These are phyloP conservation scores for Fusarium annulatum DNA, from an alignment of 2,329 filamentous ascomycete genomes.

Conservation along the genomic window DNA sequence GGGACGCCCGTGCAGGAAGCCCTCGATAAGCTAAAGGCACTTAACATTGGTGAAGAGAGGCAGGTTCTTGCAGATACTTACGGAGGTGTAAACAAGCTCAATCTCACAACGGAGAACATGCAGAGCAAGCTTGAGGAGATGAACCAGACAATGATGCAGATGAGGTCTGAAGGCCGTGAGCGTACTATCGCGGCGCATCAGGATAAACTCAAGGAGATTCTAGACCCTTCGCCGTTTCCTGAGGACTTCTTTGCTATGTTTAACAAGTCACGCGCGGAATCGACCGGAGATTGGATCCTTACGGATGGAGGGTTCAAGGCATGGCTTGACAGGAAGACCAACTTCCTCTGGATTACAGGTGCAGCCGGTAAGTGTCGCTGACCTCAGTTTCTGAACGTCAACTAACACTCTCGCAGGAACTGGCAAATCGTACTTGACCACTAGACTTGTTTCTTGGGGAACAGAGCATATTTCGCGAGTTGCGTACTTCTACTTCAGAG, in stretches of 20 bases:
- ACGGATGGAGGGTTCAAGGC: constrained; percentile 52
- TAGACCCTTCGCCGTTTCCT: constrained; percentile 56
- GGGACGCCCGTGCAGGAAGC: constrained; percentile 55
- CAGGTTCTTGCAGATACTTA: constrained; percentile 59
- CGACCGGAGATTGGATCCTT: constrained; percentile 60
- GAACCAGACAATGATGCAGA: constrained; percentile 49
- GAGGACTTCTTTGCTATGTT: constrained; percentile 57
- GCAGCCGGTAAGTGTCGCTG: constrained; percentile 51
- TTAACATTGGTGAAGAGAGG: constrained; percentile 56
- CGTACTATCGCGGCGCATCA: constrained; percentile 48
- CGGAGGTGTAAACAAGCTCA: constrained; percentile 51
- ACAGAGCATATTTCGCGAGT: constrained; percentile 49
- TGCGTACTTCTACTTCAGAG: constrained; percentile 62
- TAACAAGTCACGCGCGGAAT: constrained; percentile 52
- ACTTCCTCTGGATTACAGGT: constrained; percentile 57
- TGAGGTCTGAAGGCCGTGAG: constrained; percentile 51
- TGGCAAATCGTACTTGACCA: constrained; percentile 59
- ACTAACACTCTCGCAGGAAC: constrained; percentile 45
- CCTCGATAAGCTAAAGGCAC: constrained; percentile 53
- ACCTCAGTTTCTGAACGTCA: not conserved
- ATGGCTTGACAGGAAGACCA: constrained; percentile 54
- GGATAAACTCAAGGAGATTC: constrained; percentile 53
- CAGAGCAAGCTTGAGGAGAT: constrained; percentile 50
- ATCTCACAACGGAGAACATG: constrained; percentile 51
- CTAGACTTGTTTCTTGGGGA: constrained; percentile 57